These are phyloP conservation scores for Talaromyces sp. DNA, from an alignment of 2,329 filamentous ascomycete species.

Conservation along the genomic window DNA sequence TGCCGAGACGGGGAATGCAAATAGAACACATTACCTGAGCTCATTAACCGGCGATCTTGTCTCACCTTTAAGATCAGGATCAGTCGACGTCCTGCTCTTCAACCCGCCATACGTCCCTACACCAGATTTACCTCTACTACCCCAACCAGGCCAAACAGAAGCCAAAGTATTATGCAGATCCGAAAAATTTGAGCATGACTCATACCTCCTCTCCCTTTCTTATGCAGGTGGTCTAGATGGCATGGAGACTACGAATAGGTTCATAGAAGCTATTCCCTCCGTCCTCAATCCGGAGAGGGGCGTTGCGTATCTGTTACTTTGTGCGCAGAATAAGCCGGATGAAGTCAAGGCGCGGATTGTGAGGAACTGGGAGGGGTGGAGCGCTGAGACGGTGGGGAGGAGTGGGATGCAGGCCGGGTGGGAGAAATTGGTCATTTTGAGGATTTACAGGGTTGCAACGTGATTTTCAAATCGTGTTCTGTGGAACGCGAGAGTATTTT, in stretches of 20 bases:
- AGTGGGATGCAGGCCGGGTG: slow-evolving; percentile 88
- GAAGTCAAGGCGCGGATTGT: slow-evolving; percentile 64
- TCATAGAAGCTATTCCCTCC: slow-evolving; percentile 66
- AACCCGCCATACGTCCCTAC: slow-evolving; percentile 97
- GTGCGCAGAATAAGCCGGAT: slow-evolving; percentile 82
- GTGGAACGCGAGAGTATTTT: not conserved
- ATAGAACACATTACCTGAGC: slow-evolving; percentile 57
- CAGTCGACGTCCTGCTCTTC: slow-evolving; percentile 84
- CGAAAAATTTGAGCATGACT: slow-evolving; percentile 69
- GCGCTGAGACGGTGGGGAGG: slow-evolving; percentile 69
- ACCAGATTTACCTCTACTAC: slow-evolving; percentile 61
- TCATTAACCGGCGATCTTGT: slow-evolving; percentile 69
- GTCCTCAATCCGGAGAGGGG: slow-evolving; percentile 63
- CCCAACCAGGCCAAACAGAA: slow-evolving; percentile 28
- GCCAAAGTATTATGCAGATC: slow-evolving; percentile 26
- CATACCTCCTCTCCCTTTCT: slow-evolving; percentile 75
- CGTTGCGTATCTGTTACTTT: slow-evolving; percentile 85
- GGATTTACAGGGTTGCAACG: slow-evolving; percentile 64
- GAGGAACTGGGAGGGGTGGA: slow-evolving; percentile 64
- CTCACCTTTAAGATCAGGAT: slow-evolving; percentile 54
- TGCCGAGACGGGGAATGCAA: slow-evolving; percentile 22
- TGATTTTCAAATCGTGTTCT: not conserved
- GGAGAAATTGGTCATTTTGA: slow-evolving; percentile 87
- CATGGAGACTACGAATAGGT: slow-evolving; percentile 85
- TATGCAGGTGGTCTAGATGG: slow-evolving; percentile 87